These are phyloP conservation scores for Catharanthus roseus DNA, from an alignment of 257 asterid species.

Conservation along the genomic window DNA sequence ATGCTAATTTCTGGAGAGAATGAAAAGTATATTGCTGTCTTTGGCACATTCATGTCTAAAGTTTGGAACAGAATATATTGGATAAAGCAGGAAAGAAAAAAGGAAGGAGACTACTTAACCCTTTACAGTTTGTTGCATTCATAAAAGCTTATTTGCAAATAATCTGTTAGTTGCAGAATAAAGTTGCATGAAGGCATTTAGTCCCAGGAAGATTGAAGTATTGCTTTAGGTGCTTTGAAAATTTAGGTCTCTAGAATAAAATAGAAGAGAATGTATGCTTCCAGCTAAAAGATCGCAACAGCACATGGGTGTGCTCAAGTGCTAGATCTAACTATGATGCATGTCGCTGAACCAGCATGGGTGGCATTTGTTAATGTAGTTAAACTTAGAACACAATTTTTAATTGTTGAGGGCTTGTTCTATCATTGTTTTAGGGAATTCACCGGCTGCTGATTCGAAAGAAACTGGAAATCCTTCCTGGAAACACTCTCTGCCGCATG, in stretches of 20 bases:
- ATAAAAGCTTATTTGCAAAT: neutral
- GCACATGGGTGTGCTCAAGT: neutral
- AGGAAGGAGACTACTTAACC: neutral
- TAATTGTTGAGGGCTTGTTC: slow-evolving; percentile 8
- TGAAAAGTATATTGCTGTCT: neutral
- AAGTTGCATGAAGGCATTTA: neutral
- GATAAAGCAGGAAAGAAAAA: neutral
- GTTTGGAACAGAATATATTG: no score
- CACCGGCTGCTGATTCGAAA: slow-evolving; percentile 33
- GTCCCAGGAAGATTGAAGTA: neutral
- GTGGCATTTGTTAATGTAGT: neutral
- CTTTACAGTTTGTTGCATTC: neutral
- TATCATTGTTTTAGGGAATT: slow-evolving; percentile 35
- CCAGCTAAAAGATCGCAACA: neutral
- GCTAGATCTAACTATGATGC: neutral
- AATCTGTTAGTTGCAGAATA: neutral
- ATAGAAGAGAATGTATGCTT: neutral
- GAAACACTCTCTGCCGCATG: slow-evolving; percentile 82
- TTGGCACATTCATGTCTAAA: neutral
- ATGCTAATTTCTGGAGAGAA: neutral
- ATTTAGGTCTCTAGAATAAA: neutral
- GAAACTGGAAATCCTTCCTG: slow-evolving; percentile 72
- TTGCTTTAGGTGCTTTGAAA: neutral
- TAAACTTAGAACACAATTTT: slow-evolving; percentile 1
- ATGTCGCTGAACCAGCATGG: neutral